Evolutionary conservation across 768 basidiomycete genomes (phyloP).

Genomic region (Trametes elegans): DNA sequence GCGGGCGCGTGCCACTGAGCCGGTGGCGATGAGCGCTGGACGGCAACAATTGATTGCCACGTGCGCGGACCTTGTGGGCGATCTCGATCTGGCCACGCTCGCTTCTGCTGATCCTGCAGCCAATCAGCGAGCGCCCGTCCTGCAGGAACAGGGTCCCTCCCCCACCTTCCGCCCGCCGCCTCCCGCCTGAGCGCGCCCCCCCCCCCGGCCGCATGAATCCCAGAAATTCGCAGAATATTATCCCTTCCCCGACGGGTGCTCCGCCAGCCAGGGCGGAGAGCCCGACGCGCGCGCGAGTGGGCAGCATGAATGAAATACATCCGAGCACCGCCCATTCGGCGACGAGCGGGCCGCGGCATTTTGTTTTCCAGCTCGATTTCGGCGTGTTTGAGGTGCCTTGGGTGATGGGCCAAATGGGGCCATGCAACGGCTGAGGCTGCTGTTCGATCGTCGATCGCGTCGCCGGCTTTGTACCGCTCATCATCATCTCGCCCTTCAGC

Average conservation of each 20-base stretch:
- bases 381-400: conserved; percentile 18
- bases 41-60: conserved; percentile 12
- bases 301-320: conserved; percentile 6
- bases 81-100: conserved; percentile 15
- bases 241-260: not conserved
- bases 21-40: conserved; percentile 17
- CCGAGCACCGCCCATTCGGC: conserved; percentile 10
- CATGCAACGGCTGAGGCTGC: conserved; percentile 12
- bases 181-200: too few relatives aligned
- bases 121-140: not conserved
- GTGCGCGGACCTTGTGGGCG: conserved; percentile 12
- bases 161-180: too few relatives aligned
- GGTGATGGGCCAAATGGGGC: conserved; percentile 16
- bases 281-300: not conserved
- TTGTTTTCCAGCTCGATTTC: conserved; percentile 11
- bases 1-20: not conserved
- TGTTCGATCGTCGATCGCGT: conserved; percentile 21
- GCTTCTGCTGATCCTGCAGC: conserved; percentile 1
- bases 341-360: conserved; percentile 1
- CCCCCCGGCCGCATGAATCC: not conserved
- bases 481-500: conserved; percentile 12
- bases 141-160: conserved; percentile 4
- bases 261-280: not conserved
- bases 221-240: not conserved
- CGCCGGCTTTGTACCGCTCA: conserved; percentile 14